These are phyloP conservation scores for Aspergillus sclerotiicarbonarius DNA, from an alignment of 495 filamentous ascomycete genomes.

Conservation along the genomic window DNA sequence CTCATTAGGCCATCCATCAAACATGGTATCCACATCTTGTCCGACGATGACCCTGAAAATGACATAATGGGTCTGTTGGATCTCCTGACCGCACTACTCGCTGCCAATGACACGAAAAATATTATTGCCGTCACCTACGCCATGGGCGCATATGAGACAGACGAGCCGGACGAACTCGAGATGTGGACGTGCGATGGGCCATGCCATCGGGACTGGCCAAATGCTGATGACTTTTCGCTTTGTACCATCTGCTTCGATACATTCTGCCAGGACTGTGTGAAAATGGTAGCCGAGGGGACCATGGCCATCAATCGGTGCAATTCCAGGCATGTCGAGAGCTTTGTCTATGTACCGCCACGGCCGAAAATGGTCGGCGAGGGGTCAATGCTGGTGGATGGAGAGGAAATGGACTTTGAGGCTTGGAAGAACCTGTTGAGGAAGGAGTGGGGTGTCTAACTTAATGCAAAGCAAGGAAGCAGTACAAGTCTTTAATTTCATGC, in stretches of 20 bases:
- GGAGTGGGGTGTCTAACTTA: conserved; percentile 3
- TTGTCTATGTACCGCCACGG: conserved; percentile 8
- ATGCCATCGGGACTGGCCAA: background rate
- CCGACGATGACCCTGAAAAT: conserved; percentile 16
- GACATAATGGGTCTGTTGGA: conserved; percentile 3
- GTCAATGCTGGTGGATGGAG: conserved; percentile 11
- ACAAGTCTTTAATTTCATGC: too few species aligned
- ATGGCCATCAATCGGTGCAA: conserved; percentile 12
- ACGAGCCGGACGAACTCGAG: background rate
- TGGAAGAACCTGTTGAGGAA: conserved; percentile 7
- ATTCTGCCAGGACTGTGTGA: conserved; percentile 8
- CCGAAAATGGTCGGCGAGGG: background rate
- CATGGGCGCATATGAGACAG: background rate
- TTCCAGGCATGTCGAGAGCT: conserved; percentile 8
- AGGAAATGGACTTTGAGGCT: conserved; percentile 15
- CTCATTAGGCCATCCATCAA: conserved; percentile 10
- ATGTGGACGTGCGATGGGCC: conserved; percentile 5
- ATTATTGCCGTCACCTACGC: background rate
- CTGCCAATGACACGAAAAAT: conserved; percentile 6
- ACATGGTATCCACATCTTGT: conserved; percentile 5
- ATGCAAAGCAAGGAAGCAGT: too few species aligned
- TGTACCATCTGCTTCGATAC: conserved; percentile 14
- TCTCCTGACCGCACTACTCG: background rate
- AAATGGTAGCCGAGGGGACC: conserved; percentile 2
- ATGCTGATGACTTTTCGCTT: background rate